Percentiles rank a stretch among this genome's conserved stretches.
Evolutionary conservation across 2,329 filamentous ascomycete species (phyloP).

Genomic region (Aspergillus sp.): DNA sequence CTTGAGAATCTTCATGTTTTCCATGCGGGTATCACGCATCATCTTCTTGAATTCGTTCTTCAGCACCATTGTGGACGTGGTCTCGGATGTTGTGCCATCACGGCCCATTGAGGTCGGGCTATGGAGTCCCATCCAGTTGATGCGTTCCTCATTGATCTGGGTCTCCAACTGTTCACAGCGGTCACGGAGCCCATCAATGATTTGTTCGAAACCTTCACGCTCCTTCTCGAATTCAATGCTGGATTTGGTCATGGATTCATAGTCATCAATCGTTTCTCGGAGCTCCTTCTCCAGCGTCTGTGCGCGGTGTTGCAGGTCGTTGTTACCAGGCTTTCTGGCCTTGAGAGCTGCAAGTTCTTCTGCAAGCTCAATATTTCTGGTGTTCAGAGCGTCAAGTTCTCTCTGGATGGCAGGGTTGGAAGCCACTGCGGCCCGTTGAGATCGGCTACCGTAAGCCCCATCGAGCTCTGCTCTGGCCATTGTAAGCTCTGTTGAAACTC

Average conservation of each 20-base stretch:
- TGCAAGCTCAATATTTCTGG: slow-evolving; percentile 42
- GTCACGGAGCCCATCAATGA: slow-evolving; percentile 61
- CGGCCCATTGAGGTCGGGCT: slow-evolving; percentile 43
- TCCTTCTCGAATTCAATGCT: slow-evolving; percentile 69
- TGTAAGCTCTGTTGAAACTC: slow-evolving; percentile 74
- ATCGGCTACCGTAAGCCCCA: slow-evolving; percentile 80
- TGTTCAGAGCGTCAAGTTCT: slow-evolving; percentile 54
- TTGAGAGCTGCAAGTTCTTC: slow-evolving; percentile 44
- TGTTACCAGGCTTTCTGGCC: slow-evolving; percentile 26
- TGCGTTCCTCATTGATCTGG: slow-evolving; percentile 62
- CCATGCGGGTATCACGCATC: slow-evolving; percentile 67
- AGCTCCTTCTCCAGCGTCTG: slow-evolving; percentile 61
- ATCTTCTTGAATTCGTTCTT: slow-evolving; percentile 76
- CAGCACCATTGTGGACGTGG: slow-evolving; percentile 63
- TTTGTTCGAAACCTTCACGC: slow-evolving; percentile 58
- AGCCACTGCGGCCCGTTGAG: slow-evolving; percentile 61
- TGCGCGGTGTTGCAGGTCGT: slow-evolving; percentile 44
- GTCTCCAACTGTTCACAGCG: slow-evolving; percentile 60
- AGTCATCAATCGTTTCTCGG: slow-evolving; percentile 63
- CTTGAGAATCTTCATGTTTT: slow-evolving; percentile 60
- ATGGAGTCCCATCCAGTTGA: slow-evolving; percentile 60
- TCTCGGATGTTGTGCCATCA: slow-evolving; percentile 43
- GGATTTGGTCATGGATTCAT: slow-evolving; percentile 65
- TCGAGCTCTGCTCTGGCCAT: slow-evolving; percentile 87
- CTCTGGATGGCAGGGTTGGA: slow-evolving; percentile 54